Percentiles rank a stretch among this genome's conserved stretches.
phyloP scores from a whole-genome alignment of 208 protist genomes.

The Acanthamoeba quina region DNA sequence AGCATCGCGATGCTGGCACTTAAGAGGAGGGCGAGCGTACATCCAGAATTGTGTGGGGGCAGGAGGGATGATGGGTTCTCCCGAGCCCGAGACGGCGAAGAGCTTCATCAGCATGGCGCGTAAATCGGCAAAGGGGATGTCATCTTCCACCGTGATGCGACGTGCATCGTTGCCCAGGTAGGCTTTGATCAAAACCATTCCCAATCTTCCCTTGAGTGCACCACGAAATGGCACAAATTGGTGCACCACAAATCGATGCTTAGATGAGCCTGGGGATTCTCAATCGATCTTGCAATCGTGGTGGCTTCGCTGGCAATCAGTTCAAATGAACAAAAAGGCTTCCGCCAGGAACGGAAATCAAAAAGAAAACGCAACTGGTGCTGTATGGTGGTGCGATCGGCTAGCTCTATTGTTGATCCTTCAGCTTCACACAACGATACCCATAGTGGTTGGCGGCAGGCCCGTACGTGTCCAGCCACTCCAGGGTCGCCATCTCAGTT shows the following conservation, averaged over 20 bases:
- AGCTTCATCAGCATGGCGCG: background rate
- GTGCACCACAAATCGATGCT: too few species aligned
- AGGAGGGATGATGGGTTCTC: background rate
- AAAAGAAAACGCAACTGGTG: too few species aligned
- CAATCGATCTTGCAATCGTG: too few species aligned
- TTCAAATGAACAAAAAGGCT: too few species aligned
- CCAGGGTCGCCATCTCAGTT: background rate
- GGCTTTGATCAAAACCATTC: conserved; percentile 44
- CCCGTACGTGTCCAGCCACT: conserved; percentile 3
- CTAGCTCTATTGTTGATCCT: too few species aligned
- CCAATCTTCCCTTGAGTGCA: background rate
- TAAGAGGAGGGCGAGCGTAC: background rate
- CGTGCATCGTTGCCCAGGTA: conserved; percentile 58
- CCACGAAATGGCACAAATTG: background rate
- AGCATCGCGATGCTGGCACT: too few species aligned
- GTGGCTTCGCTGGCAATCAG: too few species aligned
- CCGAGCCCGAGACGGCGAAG: background rate
- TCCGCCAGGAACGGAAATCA: too few species aligned
- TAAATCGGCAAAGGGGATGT: conserved; percentile 31
- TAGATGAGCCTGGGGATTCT: too few species aligned
- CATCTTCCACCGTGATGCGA: conserved; percentile 14
- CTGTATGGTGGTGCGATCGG: too few species aligned
- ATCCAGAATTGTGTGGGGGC: conserved; percentile 26
- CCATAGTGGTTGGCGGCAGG: background rate
- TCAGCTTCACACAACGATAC: conserved; percentile 2